Evolutionary conservation across 768 basidiomycete species (phyloP).

Genomic region (Russula compacta): DNA sequence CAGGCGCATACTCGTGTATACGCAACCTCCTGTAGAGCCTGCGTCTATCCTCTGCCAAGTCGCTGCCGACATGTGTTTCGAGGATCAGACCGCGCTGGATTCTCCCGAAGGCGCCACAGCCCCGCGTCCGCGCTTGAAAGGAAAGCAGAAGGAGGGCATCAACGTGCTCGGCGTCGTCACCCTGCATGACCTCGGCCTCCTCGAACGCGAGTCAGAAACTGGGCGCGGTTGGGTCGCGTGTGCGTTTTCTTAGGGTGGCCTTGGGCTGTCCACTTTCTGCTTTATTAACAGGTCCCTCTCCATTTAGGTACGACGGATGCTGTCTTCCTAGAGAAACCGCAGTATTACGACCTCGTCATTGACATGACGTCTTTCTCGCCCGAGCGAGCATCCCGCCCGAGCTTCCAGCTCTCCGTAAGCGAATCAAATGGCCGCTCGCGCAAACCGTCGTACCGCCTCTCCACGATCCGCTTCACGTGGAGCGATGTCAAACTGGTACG

Average conservation of each 20-base stretch:
- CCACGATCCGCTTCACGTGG: constrained; percentile 68
- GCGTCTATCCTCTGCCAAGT: constrained; percentile 61
- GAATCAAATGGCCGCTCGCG: constrained; percentile 29
- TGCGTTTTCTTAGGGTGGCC: constrained; percentile 25
- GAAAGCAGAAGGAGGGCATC: constrained; percentile 42
- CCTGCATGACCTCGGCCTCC: constrained; percentile 59
- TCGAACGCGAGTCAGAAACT: constrained; percentile 45
- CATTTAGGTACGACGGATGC: constrained; percentile 65
- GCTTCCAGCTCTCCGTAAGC: constrained; percentile 52
- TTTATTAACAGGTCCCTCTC: background rate
- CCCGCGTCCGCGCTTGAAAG: constrained; percentile 24
- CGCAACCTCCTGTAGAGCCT: constrained; percentile 68
- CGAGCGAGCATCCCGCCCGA: constrained; percentile 44
- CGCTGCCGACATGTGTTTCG: constrained; percentile 57
- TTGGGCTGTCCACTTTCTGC: background rate
- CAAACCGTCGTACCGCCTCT: constrained; percentile 44
- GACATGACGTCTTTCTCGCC: constrained; percentile 64
- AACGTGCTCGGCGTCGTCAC: constrained; percentile 76
- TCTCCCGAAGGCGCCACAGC: background rate
- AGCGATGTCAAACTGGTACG: constrained; percentile 69
- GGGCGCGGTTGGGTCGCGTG: constrained; percentile 82
- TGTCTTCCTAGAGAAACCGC: constrained; percentile 72
- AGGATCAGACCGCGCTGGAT: constrained; percentile 22
- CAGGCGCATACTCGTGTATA: constrained; percentile 69
- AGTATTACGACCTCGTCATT: constrained; percentile 71